Evolutionary conservation across 768 basidiomycete species (phyloP).

Genomic region (Leccinum uliginosum): DNA sequence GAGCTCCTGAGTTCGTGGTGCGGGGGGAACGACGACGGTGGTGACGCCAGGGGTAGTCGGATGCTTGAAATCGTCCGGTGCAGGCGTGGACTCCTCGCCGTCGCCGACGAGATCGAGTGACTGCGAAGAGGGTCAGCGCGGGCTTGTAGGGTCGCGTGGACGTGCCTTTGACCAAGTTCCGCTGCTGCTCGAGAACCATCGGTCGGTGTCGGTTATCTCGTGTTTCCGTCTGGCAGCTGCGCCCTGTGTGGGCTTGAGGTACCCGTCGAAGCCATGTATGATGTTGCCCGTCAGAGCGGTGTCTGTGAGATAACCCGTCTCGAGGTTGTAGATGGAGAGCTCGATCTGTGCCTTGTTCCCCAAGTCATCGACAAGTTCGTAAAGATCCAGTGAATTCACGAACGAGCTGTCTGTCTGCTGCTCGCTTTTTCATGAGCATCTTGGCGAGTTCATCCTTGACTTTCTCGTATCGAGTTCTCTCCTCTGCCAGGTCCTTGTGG

Average conservation of each 20-base stretch:
- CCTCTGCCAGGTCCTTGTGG: constrained; percentile 43
- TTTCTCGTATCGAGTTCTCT: constrained; percentile 65
- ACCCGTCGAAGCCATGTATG: constrained; percentile 82
- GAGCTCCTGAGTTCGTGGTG: constrained; percentile 61
- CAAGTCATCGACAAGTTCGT: no score
- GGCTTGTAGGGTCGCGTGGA: neutral
- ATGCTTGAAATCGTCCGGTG: constrained; percentile 63
- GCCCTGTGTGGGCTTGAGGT: constrained; percentile 69
- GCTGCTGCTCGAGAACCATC: constrained; percentile 81
- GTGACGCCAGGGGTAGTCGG: constrained; percentile 70
- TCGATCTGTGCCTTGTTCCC: constrained; percentile 72
- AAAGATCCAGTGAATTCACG: constrained; percentile 25
- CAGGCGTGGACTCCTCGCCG: constrained; percentile 56
- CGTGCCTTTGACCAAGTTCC: constrained; percentile 68
- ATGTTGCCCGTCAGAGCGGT: constrained; percentile 84
- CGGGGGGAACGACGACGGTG: constrained; percentile 74
- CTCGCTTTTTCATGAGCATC: constrained; percentile 71
- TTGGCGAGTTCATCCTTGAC: constrained; percentile 72
- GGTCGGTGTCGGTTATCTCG: constrained; percentile 72
- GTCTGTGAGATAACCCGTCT: constrained; percentile 72
- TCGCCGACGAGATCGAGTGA: constrained; percentile 74
- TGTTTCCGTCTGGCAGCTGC: constrained; percentile 54
- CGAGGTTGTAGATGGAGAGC: constrained; percentile 72
- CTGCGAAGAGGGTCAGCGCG: constrained; percentile 34
- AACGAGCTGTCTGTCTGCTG: constrained; percentile 74